Percentiles rank a stretch among this genome's conserved stretches.
These are phyloP conservation scores for Trichosporon asahii DNA, from an alignment of 1,284 basidiomycete genomes.

Conservation along the genomic window DNA sequence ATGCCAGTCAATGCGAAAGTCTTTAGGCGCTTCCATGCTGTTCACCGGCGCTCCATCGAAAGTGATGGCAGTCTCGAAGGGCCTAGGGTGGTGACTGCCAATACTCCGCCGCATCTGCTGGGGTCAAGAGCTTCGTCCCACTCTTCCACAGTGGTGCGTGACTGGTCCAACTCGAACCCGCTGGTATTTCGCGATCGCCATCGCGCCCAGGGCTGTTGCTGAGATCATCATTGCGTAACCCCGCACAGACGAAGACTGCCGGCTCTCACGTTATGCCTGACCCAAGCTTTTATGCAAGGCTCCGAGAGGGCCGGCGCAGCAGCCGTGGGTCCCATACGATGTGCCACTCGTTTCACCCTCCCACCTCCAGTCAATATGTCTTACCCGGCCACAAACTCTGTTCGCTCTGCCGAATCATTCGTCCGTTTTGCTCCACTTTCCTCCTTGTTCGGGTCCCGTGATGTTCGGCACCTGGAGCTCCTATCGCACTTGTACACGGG, in stretches of 20 bases:
- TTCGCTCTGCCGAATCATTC: background rate
- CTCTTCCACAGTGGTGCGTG: background rate
- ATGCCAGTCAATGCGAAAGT: background rate
- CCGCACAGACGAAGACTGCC: background rate
- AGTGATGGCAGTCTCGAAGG: background rate
- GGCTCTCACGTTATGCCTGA: background rate
- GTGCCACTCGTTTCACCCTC: background rate
- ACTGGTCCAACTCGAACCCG: background rate
- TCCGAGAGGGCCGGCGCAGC: background rate
- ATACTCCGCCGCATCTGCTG: background rate
- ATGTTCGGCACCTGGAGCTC: background rate
- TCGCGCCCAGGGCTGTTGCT: background rate
- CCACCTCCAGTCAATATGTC: background rate
- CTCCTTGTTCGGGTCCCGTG: background rate
- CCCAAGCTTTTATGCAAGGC: background rate
- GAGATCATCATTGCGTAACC: constrained; percentile 3
- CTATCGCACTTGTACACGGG: too few species aligned
- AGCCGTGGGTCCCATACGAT: background rate
- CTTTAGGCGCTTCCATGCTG: too few species aligned
- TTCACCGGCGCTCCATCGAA: background rate
- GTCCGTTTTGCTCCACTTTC: background rate
- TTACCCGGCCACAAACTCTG: background rate
- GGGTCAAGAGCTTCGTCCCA: background rate
- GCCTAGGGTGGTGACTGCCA: background rate
- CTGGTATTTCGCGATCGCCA: background rate